Conservation (phyloP, 345 rosid genomes). For the Salix dunnii region DNA sequence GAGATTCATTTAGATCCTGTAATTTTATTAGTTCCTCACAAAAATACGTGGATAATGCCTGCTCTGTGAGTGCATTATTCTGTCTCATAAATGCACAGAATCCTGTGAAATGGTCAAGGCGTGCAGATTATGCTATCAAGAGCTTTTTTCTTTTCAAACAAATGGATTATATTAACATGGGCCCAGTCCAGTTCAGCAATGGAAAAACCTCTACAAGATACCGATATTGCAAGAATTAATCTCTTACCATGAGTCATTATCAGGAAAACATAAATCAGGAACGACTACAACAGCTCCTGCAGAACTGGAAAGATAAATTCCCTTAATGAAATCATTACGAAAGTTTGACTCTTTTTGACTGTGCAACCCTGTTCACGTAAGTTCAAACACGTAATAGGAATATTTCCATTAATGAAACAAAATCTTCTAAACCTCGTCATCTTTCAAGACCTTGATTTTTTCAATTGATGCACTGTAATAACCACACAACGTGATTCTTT, state of each 20-base stretch:
- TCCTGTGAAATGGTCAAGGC: not conserved
- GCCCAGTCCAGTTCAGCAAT: not conserved
- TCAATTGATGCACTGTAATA: conserved; percentile 8
- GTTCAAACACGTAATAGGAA: conserved; percentile 8
- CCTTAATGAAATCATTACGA: not conserved
- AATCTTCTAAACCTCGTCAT: conserved; percentile 7
- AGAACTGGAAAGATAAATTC: not conserved
- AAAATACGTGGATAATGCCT: not conserved
- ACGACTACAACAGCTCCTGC: not conserved
- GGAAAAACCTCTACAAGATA: not conserved
- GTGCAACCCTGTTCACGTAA: not conserved
- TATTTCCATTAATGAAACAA: not conserved
- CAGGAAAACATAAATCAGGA: not conserved
- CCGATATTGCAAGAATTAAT: not conserved
- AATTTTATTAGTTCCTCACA: not conserved
- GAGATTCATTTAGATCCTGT: not conserved
- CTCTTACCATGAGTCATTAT: not conserved
- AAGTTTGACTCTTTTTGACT: not conserved
- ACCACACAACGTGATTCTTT: conserved; percentile 19
- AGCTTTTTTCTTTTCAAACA: not conserved
- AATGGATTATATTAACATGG: not conserved
- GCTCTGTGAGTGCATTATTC: not conserved
- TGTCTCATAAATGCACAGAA: not conserved
- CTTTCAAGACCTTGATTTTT: conserved; percentile 1
- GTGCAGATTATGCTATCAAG: not conserved